Percentiles rank a stretch among this genome's conserved stretches.
Conservation (phyloP, 2,329 filamentous ascomycete genomes). For the Metarhizium brunneum region DNA sequence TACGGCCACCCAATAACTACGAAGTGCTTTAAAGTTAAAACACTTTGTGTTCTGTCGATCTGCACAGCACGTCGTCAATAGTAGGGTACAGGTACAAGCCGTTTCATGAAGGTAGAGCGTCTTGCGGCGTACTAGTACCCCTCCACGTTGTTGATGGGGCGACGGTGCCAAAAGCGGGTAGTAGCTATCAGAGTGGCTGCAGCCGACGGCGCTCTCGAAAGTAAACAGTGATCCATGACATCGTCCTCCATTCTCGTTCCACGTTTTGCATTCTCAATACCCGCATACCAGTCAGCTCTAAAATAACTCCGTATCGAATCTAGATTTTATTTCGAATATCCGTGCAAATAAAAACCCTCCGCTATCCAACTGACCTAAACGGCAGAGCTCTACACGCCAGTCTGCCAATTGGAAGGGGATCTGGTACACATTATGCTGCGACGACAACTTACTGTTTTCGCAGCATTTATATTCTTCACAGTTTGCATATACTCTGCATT, state of each 20-base stretch:
- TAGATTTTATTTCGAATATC: neutral
- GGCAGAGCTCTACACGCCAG: neutral
- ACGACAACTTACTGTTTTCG: slow-evolving; percentile 19
- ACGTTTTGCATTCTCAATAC: neutral
- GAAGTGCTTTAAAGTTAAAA: no score
- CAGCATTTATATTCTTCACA: slow-evolving; percentile 26
- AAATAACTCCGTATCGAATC: neutral
- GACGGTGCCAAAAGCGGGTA: slow-evolving; percentile 6
- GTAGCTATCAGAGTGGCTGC: no score
- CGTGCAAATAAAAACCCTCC: neutral
- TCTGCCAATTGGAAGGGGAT: neutral
- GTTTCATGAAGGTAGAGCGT: neutral
- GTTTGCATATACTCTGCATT: slow-evolving; percentile 25
- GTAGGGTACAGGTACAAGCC: neutral
- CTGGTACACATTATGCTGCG: slow-evolving; percentile 23
- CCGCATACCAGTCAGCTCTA: neutral
- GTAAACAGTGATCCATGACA: neutral
- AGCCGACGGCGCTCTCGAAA: neutral
- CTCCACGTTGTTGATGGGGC: slow-evolving; percentile 3
- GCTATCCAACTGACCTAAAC: neutral
- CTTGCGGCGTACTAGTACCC: neutral
- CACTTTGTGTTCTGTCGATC: no score
- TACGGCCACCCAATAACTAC: no score
- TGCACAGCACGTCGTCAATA: no score
- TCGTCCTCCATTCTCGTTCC: neutral